Evolutionary conservation across 306 rosid genomes (phyloP).

Genomic region (Quercus glauca): DNA sequence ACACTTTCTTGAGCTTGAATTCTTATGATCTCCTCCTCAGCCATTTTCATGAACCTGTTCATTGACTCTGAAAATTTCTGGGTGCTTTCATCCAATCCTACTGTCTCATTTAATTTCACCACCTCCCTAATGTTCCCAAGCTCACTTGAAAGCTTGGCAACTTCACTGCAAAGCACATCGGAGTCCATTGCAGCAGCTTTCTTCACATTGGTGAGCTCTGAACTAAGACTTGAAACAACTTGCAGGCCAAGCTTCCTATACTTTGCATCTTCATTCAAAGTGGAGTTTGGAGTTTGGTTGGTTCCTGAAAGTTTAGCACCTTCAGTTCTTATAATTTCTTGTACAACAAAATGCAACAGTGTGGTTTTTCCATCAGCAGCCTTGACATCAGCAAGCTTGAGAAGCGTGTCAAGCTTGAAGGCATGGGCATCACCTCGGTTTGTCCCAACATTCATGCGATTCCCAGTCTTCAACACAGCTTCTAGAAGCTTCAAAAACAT

Average conservation of each 20-base stretch:
- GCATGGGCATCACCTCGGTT: constrained; percentile 97
- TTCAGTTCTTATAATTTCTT: constrained; percentile 88
- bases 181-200: constrained; percentile 95
- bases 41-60: constrained; percentile 76
- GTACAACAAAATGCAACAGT: constrained; percentile 87
- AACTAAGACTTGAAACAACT: constrained; percentile 77
- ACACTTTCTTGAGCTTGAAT: constrained; percentile 90
- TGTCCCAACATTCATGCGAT: constrained; percentile 97
- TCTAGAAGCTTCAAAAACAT: constrained; percentile 96
- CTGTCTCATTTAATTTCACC: constrained; percentile 35
- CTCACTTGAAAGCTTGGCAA: constrained; percentile 72
- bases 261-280: constrained; percentile 61
- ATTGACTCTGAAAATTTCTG: constrained; percentile 60
- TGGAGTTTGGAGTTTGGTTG: constrained; percentile 40
- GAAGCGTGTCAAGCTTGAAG: constrained; percentile 98
- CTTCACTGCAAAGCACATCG: constrained; percentile 71
- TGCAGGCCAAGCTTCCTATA: constrained; percentile 80
- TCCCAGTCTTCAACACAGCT: constrained; percentile 95
- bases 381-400: constrained; percentile 84
- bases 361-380: constrained; percentile 96
- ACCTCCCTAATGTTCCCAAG: constrained; percentile 54
- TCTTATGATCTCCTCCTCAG: constrained; percentile 69
- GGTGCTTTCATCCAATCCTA: constrained; percentile 36
- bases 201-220: constrained; percentile 83
- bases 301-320: constrained; percentile 63